Evolutionary conservation across 1,284 basidiomycete species (phyloP), one percentile per base, ranked within the genome.

Genomic region (Cutaneotrichosporon arboriforme): DNA sequence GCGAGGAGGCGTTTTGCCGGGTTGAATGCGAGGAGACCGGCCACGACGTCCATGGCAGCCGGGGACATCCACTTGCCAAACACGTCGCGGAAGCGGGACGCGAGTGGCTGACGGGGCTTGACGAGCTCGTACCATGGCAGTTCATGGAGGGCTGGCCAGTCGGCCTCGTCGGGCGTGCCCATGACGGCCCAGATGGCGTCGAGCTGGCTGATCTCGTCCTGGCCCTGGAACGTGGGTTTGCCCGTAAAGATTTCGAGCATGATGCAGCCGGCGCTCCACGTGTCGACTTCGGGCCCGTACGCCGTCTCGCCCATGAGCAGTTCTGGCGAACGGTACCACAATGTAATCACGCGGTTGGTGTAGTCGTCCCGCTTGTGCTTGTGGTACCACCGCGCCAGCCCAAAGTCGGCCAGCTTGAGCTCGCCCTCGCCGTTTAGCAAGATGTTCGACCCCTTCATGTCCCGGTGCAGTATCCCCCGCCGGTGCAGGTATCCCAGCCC

Each of bases 211-310:
- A 99, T 91, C 77, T 99, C 96, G 65, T 97, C 93, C 62, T 86
- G 87, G 21, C 96, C 94, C 71, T 94, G 93, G 70, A 98, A 97
- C 5, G 96, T 81, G 0, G 93, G 92, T 64, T 90, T 92, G 72
- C 90, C 89, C 17, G 87, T 89, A 73, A 91, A 98, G 7, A 99
- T 80, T 74, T 99, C 97, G 35, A 98, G 82, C 85, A 98, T 97
- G 67, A 99, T 98, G 72, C 94, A 98, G 22, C 96, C 96, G 12
- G 94, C 96, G 69, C 92, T 96, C 96, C 96, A 99, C 85, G 96
- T 96, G 69, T 99, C 96, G n/a, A 99, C 94, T 67, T 97, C 96
- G 2, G 90, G 86, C 1, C 93, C 94, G 75, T 99, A 99, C 18
- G 91, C 84, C 2, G 96, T 98, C 44, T 92, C 91, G 15, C 96